Evolutionary conservation across 2,329 filamentous ascomycete species (phyloP), one percentile per base, ranked within the genome.

Genomic region (Elsinoe fawcettii): DNA sequence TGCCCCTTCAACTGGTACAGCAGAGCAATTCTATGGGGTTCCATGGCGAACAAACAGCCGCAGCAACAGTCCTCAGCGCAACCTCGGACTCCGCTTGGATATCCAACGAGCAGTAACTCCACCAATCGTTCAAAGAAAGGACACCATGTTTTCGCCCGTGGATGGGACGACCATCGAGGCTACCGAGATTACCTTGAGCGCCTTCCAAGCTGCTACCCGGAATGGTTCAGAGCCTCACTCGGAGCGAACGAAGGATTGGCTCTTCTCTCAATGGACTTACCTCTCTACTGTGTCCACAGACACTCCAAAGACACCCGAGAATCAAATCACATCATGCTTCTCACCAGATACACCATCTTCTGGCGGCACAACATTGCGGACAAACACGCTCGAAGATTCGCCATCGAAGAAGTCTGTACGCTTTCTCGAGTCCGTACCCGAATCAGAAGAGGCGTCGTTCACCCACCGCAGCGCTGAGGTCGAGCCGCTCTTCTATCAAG

Each of bases 21-120:
- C 92, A 8, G 89, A 96, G 69, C 83, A 87, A 61, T 97, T 96
- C 66, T 97, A 97, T 73, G 85, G 86, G 61, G 80, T 86, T 25
- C 90, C 91, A 2, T 96, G 90, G 86, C 64, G 58, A 22, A 49
- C 34, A 12, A 36, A 54, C 7, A 51, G 34, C 39, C n/a, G 43
- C 3, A 49, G 46, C 22, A 36, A 54, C 2, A 51, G 34, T 34
- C n/a, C 53, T 16, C 61, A 73, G 47, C 73, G 88, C 49, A 87
- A 91, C 68, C 86, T 84, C 46, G 77, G 88, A 30, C 74, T 91
- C 27, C 82, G 88, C n/a, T 69, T 77, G 55, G 76, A 77, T 30
- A 43, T 64, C 65, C 34, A 65, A 66, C 9, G 43, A 60, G 65
- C 60, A 39, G 80, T 80, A 59, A 83, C 84, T n/a, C 82, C 86